Evolutionary conservation across 371 early-diverging fungal genomes (phyloP), one percentile per base, ranked within the genome.

Genomic region (Rhizopus sp.): DNA sequence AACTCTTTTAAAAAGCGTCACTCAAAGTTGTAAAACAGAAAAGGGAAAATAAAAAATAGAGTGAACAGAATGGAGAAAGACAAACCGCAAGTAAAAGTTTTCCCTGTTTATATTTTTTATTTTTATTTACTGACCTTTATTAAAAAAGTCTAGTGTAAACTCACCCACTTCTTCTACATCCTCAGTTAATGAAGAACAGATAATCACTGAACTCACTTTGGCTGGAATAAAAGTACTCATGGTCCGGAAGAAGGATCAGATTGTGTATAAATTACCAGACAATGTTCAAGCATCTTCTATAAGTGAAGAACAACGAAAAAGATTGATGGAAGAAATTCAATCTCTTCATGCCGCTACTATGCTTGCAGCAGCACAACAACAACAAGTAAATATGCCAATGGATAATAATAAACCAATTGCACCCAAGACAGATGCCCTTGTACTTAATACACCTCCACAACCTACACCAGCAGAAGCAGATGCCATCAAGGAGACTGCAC

Each of bases 231-330:
- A 77, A 35, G 86, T 85, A 7, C 61, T 84, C 5, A 84, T 84
- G 81, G 73, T 84, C 23, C 77, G 75, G 23, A 81, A 81, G 29
- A 71, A 74, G 41, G 84, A 83, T 62, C 84, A 84, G 46, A 83
- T 85, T 57, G 79, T 85, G 15, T 85, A 85, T 55, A 85, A 82
- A 40, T 55, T 85, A 35, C 81, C 84, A 4, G 84, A 81, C 62
- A 77, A 81, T 49, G 82, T 84, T 78, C 78, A 80, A 1, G 76
- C 84, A 8, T 60, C 78, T 29, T 76, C 82, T 2, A 68, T 85
- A 6, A 67, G 68, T 9, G 68, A 72, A 46, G 73, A 82, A n/a
- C 80, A 82, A 60, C 72, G 78, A 12, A 69, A 80, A 39, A 59
- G 69, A 31, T 62, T 85, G 7, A 57, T 81, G 53, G 65, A 70